phyloP scores from a whole-genome alignment of 2,329 filamentous ascomycete genomes.

The Colletotrichum falcatum region DNA sequence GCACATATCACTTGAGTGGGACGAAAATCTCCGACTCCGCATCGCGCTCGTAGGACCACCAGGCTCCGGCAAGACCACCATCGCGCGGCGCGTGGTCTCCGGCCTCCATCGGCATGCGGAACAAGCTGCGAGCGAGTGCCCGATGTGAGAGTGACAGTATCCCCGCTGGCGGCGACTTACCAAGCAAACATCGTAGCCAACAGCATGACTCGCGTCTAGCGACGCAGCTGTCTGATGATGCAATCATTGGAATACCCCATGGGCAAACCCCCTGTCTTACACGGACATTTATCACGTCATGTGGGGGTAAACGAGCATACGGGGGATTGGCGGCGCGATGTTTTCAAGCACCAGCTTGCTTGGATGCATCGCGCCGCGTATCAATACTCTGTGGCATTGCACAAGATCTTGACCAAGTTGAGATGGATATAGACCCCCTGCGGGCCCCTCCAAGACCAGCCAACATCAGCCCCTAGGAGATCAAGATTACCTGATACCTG shows the following conservation, averaged over 20 bases:
- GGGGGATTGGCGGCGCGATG: conserved; percentile 10
- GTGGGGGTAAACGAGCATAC: conserved; percentile 31
- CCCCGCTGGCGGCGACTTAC: conserved; percentile 20
- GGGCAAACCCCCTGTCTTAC: conserved; percentile 17
- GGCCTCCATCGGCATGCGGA: background rate
- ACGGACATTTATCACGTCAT: conserved; percentile 28
- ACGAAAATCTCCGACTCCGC: conserved; percentile 43
- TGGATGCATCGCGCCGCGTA: conserved; percentile 9
- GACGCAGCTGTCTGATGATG: conserved; percentile 25
- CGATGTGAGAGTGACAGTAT: conserved; percentile 27
- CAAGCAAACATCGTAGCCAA: conserved; percentile 2
- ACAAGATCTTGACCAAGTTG: background rate
- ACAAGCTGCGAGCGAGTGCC: no score
- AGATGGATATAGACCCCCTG: conserved; percentile 26
- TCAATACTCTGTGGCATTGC: background rate
- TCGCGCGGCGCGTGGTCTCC: conserved; percentile 44
- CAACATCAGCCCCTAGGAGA: background rate
- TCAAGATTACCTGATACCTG: background rate
- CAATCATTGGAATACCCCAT: conserved; percentile 32
- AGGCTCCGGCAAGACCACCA: conserved; percentile 49
- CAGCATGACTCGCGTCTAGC: conserved; percentile 22
- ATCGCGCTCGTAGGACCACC: conserved; percentile 50
- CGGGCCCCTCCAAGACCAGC: conserved; percentile 3
- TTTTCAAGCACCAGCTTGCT: conserved; percentile 14
- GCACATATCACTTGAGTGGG: conserved; percentile 44